A percentile compares a stretch with the other conserved stretches of the same genome.
These are phyloP conservation scores for Trichoderma harzianum DNA, from an alignment of 2,329 filamentous ascomycete species.

Conservation along the genomic window DNA sequence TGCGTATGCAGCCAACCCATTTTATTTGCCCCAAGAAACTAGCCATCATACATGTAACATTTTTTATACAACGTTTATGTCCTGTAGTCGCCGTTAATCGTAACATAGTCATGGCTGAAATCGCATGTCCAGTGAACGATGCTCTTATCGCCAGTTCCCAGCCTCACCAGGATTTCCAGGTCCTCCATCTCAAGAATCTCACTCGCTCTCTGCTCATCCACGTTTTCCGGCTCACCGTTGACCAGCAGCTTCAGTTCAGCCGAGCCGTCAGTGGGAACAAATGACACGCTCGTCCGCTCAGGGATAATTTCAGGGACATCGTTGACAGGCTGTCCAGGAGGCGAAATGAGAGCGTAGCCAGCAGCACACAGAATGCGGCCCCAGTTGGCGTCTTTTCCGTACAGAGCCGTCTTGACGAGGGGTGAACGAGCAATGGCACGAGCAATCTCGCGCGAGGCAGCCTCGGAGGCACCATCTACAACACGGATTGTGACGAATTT, in stretches of 20 bases:
- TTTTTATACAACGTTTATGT: slow-evolving; percentile 40
- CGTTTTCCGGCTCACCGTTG: slow-evolving; percentile 73
- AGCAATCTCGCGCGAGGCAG: slow-evolving; percentile 74
- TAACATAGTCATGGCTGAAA: slow-evolving; percentile 77
- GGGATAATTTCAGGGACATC: slow-evolving; percentile 64
- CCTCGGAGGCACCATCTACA: slow-evolving; percentile 64
- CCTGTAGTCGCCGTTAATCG: slow-evolving; percentile 66
- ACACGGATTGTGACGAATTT: slow-evolving; percentile 96
- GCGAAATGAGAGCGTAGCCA: slow-evolving; percentile 69
- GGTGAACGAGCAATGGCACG: slow-evolving; percentile 86
- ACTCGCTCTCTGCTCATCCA: slow-evolving; percentile 72
- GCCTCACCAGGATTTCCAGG: slow-evolving; percentile 70
- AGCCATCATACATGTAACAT: background rate
- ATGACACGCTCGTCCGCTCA: slow-evolving; percentile 72
- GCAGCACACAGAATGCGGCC: slow-evolving; percentile 93
- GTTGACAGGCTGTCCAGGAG: slow-evolving; percentile 53
- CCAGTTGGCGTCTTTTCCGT: slow-evolving; percentile 98
- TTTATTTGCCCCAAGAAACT: background rate
- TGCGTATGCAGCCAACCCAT: background rate
- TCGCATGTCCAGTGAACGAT: slow-evolving; percentile 83
- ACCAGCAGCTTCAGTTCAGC: slow-evolving; percentile 73
- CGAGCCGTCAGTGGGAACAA: slow-evolving; percentile 74
- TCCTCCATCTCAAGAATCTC: slow-evolving; percentile 77
- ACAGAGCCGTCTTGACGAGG: slow-evolving; percentile 94
- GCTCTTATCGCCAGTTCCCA: slow-evolving; percentile 67